Conservation (phyloP, 257 asterid genomes). For the Leptodermis oblonga region DNA sequence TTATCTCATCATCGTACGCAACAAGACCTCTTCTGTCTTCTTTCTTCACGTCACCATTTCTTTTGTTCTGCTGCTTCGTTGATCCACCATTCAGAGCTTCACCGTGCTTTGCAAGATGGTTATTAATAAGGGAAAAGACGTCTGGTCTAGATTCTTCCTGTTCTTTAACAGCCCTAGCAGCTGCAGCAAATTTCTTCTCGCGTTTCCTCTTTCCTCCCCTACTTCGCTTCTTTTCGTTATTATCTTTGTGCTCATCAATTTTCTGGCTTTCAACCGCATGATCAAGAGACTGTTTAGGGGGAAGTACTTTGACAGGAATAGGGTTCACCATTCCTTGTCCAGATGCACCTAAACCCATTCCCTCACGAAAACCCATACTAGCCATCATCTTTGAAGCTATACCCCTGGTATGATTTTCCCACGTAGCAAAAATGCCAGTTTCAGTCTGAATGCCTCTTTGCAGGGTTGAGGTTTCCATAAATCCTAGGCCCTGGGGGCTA, state of each 20-base stretch:
- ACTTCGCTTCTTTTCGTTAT: slow-evolving; percentile 51
- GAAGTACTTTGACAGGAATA: slow-evolving; percentile 66
- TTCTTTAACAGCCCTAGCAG: slow-evolving; percentile 62
- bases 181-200: slow-evolving; percentile 74
- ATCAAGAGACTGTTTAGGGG: slow-evolving; percentile 78
- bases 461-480: slow-evolving; percentile 44
- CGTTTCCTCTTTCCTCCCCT: slow-evolving; percentile 93
- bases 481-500: slow-evolving; percentile 60
- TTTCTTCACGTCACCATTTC: slow-evolving; percentile 43
- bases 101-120: slow-evolving; percentile 66
- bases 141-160: slow-evolving; percentile 64
- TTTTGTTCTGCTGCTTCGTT: slow-evolving; percentile 45
- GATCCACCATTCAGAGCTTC: slow-evolving; percentile 28
- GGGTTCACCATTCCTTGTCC: slow-evolving; percentile 91
- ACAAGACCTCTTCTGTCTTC: slow-evolving; percentile 62
- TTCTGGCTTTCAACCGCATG: slow-evolving; percentile 48
- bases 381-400: slow-evolving; percentile 99
- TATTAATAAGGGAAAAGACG: slow-evolving; percentile 73
- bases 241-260: slow-evolving; percentile 33
- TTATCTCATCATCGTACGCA: slow-evolving; percentile 72
- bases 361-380: slow-evolving; percentile 93
- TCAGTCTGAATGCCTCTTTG: slow-evolving; percentile 84
- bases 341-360: slow-evolving; percentile 94
- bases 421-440: slow-evolving; percentile 72
- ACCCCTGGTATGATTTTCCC: slow-evolving; percentile 99